Conservation (phyloP, 2,329 filamentous ascomycete species). For the Aspergillus sp. region DNA sequence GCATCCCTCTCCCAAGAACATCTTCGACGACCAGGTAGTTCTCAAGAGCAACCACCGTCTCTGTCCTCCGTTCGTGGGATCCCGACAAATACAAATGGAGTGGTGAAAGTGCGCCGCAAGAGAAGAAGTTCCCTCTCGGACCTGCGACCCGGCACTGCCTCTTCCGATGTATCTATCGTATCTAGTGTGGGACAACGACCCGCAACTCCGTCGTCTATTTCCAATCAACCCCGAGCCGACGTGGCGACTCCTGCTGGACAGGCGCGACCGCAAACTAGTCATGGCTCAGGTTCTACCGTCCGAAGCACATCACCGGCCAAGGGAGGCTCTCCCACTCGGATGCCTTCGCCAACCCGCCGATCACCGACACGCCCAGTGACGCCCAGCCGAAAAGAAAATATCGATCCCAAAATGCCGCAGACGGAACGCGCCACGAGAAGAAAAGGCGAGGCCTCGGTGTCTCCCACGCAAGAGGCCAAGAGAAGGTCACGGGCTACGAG, state of each 20-base stretch:
- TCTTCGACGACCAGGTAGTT: slow-evolving; percentile 45
- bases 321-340: slow-evolving; percentile 29
- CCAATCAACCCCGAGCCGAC: slow-evolving; percentile 30
- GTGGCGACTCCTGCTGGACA: slow-evolving; percentile 32
- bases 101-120: slow-evolving; percentile 65
- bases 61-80: slow-evolving; percentile 56
- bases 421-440: slow-evolving; percentile 37
- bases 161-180: slow-evolving; percentile 52
- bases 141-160: slow-evolving; percentile 67
- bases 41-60: slow-evolving; percentile 49
- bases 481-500: slow-evolving; percentile 50
- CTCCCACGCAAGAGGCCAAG: slow-evolving; percentile 42
- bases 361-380: slow-evolving; percentile 37
- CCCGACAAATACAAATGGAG: slow-evolving; percentile 45
- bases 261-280: slow-evolving; percentile 32
- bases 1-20: slow-evolving; percentile 53
- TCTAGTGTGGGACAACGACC: slow-evolving; percentile 42
- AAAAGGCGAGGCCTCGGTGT: slow-evolving; percentile 34
- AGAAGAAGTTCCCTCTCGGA: slow-evolving; percentile 90
- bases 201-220: slow-evolving; percentile 32
- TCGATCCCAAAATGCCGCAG: slow-evolving; percentile 36
- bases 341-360: slow-evolving; percentile 34
- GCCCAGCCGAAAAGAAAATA: slow-evolving; percentile 44
- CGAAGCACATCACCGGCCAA: slow-evolving; percentile 37
- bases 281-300: slow-evolving; percentile 30